These are phyloP conservation scores for Conoideocrella luteorostrata DNA, from an alignment of 2,329 filamentous ascomycete species.

Conservation along the genomic window DNA sequence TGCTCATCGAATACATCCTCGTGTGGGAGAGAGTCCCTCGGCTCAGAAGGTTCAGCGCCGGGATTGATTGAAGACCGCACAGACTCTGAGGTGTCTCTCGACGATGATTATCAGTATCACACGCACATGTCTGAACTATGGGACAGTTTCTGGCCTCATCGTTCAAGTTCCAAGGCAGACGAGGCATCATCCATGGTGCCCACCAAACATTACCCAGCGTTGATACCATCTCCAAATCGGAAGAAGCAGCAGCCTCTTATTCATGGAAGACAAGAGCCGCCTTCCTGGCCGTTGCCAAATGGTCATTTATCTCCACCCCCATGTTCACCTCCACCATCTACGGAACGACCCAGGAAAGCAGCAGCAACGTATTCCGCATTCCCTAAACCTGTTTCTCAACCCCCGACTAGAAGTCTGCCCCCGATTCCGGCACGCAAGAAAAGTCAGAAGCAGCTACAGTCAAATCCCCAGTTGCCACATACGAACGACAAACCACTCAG, in stretches of 20 bases:
- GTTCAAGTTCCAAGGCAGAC: neutral
- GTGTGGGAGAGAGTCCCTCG: slow-evolving; percentile 23
- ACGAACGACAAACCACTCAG: slow-evolving; percentile 17
- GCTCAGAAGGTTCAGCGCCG: slow-evolving; percentile 39
- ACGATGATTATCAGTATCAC: slow-evolving; percentile 46
- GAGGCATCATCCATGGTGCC: slow-evolving; percentile 11
- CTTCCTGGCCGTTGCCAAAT: slow-evolving; percentile 22
- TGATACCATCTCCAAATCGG: slow-evolving; percentile 23
- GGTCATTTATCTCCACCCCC: slow-evolving; percentile 7
- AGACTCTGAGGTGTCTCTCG: slow-evolving; percentile 44
- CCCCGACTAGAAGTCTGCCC: slow-evolving; percentile 3
- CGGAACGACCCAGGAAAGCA: slow-evolving; percentile 14
- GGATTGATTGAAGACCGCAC: slow-evolving; percentile 44
- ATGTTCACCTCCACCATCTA: slow-evolving; percentile 1
- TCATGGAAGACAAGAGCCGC: slow-evolving; percentile 12
- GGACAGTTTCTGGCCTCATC: slow-evolving; percentile 42
- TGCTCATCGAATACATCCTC: slow-evolving; percentile 6
- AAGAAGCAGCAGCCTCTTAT: slow-evolving; percentile 1
- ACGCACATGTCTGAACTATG: slow-evolving; percentile 39
- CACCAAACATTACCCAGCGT: slow-evolving; percentile 25
- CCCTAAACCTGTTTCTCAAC: slow-evolving; percentile 24
- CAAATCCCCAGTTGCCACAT: slow-evolving; percentile 1
- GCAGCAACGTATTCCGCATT: slow-evolving; percentile 35
- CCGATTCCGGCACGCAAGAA: neutral
- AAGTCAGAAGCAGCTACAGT: neutral